phyloP scores from a whole-genome alignment of 108 stramenopile genomes.

The Pseudonitzschia pungens region DNA sequence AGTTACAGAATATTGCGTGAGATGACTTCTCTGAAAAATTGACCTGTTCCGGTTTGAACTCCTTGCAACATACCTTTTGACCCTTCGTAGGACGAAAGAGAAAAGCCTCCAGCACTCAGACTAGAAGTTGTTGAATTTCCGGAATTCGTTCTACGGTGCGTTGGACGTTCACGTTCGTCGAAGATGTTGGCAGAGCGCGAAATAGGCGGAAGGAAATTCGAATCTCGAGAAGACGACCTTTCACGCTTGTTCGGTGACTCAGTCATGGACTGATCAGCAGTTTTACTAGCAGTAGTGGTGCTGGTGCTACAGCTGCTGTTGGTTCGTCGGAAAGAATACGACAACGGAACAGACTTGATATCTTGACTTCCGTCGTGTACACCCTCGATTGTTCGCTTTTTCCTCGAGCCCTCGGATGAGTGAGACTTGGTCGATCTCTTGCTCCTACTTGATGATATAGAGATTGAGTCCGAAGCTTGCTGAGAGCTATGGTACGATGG shows the following conservation, averaged over 20 bases:
- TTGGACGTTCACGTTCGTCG: conserved; percentile 29
- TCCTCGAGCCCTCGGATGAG: conserved; percentile 31
- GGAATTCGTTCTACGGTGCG: conserved; percentile 18
- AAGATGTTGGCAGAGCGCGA: conserved; percentile 17
- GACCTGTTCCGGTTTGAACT: background rate
- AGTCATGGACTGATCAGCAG: conserved; percentile 32
- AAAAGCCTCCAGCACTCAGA: conserved; percentile 53
- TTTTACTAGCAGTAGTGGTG: conserved; percentile 41
- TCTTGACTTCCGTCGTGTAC: conserved; percentile 28
- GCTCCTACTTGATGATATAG: conserved; percentile 30
- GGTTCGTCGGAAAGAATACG: conserved; percentile 54
- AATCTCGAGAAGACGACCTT: conserved; percentile 13
- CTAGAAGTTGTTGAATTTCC: conserved; percentile 51
- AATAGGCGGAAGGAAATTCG: conserved; percentile 7
- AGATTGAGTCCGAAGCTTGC: conserved; percentile 27
- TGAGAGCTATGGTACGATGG: conserved; percentile 16
- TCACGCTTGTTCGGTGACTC: conserved; percentile 42
- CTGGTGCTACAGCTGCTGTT: conserved; percentile 48
- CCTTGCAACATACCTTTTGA: conserved; percentile 33
- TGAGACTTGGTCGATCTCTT: conserved; percentile 37
- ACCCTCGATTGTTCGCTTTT: conserved; percentile 60
- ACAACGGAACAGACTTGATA: conserved; percentile 21
- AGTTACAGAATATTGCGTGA: background rate
- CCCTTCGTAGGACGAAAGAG: conserved; percentile 45
- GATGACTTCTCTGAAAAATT: background rate